phyloP scores from a whole-genome alignment of 78 protist genomes.

The Tieghemostelium lacteum region DNA sequence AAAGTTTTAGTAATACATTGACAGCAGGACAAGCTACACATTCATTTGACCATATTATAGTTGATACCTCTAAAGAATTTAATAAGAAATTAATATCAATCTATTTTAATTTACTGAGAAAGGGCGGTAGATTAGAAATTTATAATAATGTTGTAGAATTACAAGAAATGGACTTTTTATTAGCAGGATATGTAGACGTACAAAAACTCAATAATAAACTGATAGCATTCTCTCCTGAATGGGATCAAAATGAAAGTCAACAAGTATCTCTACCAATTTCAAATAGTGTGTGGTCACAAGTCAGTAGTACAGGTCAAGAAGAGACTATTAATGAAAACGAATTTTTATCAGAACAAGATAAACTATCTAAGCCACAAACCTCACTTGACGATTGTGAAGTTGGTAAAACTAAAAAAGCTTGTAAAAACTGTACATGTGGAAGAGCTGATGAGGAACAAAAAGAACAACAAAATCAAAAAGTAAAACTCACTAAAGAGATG shows the following conservation, averaged over 20 bases:
- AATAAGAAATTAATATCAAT: not conserved
- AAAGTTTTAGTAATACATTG: no score
- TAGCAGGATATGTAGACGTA: conserved; percentile 40
- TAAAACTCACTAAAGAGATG: conserved; percentile 76
- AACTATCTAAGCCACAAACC: conserved; percentile 49
- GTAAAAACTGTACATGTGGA: conserved; percentile 85
- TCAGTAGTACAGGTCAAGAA: not conserved
- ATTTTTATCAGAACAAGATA: conserved; percentile 43
- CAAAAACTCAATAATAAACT: not conserved
- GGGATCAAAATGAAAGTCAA: conserved; percentile 22
- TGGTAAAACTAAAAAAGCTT: conserved; percentile 63
- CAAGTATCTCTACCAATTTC: conserved; percentile 1
- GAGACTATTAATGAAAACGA: conserved; percentile 35
- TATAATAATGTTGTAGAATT: conserved; percentile 11
- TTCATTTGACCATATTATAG: not conserved
- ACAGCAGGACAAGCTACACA: no score
- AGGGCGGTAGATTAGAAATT: conserved; percentile 22
- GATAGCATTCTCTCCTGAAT: conserved; percentile 18
- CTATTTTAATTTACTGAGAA: conserved; percentile 10
- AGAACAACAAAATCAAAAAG: conserved; percentile 37
- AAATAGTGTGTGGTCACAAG: conserved; percentile 25
- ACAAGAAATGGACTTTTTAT: conserved; percentile 11
- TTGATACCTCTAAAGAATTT: not conserved
- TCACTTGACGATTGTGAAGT: conserved; percentile 76
- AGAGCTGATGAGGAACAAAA: conserved; percentile 59